A percentile compares a stretch with the other conserved stretches of the same genome.
Evolutionary conservation across 2,329 filamentous ascomycete species (phyloP).

Genomic region (Talaromyces sp.): DNA sequence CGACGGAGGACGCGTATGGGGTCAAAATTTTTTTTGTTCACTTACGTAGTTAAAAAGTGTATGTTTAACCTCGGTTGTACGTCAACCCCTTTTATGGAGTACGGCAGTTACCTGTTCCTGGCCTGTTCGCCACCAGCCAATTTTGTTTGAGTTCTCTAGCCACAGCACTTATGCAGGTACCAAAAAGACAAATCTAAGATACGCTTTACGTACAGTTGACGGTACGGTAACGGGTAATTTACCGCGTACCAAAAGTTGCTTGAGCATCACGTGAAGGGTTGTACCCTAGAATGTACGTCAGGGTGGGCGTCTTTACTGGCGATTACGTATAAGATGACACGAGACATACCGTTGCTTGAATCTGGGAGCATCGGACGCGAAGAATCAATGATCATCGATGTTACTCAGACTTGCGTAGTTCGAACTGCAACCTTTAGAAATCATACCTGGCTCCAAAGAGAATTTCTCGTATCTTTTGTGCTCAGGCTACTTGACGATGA

Average conservation of each 20-base stretch:
- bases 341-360: neutral
- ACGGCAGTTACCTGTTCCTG: neutral
- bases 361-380: neutral
- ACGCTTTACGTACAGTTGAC: neutral
- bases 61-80: neutral
- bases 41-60: neutral
- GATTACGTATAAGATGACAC: neutral
- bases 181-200: neutral
- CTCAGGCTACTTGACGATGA: neutral
- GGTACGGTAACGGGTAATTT: neutral
- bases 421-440: neutral
- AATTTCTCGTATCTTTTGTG: neutral
- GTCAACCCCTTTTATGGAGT: neutral
- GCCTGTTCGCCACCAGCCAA: neutral
- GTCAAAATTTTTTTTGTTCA: neutral
- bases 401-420: neutral
- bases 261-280: neutral
- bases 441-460: neutral
- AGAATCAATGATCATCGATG: neutral
- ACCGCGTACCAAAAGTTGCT: neutral
- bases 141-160: constrained; percentile 4
- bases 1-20: neutral
- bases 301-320: neutral
- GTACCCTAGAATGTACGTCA: neutral
- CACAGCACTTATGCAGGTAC: constrained; percentile 5